These are phyloP conservation scores for Boletus rex-veris DNA, from an alignment of 768 basidiomycete genomes.

Conservation along the genomic window DNA sequence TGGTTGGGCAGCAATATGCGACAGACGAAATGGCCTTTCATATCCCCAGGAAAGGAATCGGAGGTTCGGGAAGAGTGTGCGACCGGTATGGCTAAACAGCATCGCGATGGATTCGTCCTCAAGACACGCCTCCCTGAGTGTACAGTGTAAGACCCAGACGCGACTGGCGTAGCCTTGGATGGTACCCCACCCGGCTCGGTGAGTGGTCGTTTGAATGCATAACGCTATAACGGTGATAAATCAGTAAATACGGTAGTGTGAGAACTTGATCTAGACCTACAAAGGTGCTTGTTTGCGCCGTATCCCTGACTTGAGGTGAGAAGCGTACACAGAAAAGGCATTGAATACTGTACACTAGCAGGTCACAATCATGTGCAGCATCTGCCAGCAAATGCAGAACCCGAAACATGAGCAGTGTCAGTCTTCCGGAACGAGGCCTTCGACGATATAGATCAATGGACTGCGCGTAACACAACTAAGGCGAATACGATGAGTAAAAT, in stretches of 20 bases:
- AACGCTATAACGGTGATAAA: not conserved
- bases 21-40: not conserved
- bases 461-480: too few relatives aligned
- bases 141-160: constrained; percentile 3
- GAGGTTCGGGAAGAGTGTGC: constrained; percentile 1
- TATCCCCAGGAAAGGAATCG: not conserved
- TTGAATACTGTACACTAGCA: too few relatives aligned
- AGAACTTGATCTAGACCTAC: too few relatives aligned
- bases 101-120: not conserved
- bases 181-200: constrained; percentile 1
- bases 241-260: not conserved
- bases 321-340: too few relatives aligned
- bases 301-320: too few relatives aligned
- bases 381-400: too few relatives aligned
- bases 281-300: too few relatives aligned
- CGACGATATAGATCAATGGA: too few relatives aligned
- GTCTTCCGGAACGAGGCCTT: too few relatives aligned
- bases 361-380: too few relatives aligned
- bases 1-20: not conserved
- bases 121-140: not conserved
- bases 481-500: too few relatives aligned
- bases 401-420: too few relatives aligned
- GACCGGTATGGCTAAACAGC: not conserved
- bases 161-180: not conserved
- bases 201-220: not conserved